Percentiles rank a stretch among this genome's conserved stretches.
These are phyloP conservation scores for Bisporella sp. DNA, from an alignment of 2,329 filamentous ascomycete species.

Conservation along the genomic window DNA sequence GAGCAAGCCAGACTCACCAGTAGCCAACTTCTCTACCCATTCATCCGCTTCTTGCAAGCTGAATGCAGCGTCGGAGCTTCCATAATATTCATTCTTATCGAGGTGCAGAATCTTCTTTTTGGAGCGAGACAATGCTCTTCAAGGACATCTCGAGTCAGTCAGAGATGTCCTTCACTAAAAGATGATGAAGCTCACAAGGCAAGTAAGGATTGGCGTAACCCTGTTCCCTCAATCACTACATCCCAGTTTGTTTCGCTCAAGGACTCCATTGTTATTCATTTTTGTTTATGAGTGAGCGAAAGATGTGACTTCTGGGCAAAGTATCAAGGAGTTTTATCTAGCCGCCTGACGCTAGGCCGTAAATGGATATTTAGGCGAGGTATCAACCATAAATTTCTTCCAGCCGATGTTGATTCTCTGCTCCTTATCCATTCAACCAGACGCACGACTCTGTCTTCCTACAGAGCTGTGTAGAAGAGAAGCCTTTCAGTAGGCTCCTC, in stretches of 20 bases:
- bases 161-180: conserved; percentile 40
- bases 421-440: conserved; percentile 34
- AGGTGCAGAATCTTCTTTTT: conserved; percentile 87
- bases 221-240: conserved; percentile 72
- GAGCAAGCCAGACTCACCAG: conserved; percentile 20
- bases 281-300: neutral
- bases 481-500: conserved; percentile 49
- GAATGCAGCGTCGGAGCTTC: conserved; percentile 76
- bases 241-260: conserved; percentile 71
- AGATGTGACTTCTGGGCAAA: too few relatives aligned
- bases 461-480: conserved; percentile 29
- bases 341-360: too few relatives aligned
- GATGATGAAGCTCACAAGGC: conserved; percentile 52
- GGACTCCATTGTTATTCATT: conserved; percentile 54
- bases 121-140: conserved; percentile 85
- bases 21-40: conserved; percentile 51
- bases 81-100: conserved; percentile 84
- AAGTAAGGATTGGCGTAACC: conserved; percentile 70
- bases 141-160: conserved; percentile 59
- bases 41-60: conserved; percentile 73
- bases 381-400: too few relatives aligned
- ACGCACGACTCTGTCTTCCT: conserved; percentile 26
- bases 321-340: too few relatives aligned
- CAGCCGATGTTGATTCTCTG: conserved; percentile 12
- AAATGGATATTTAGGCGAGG: too few relatives aligned